Percentiles rank a stretch among this genome's conserved stretches.
These are phyloP conservation scores for Avena atlantica DNA, from an alignment of 176 grass and related monocot species.

Conservation along the genomic window DNA sequence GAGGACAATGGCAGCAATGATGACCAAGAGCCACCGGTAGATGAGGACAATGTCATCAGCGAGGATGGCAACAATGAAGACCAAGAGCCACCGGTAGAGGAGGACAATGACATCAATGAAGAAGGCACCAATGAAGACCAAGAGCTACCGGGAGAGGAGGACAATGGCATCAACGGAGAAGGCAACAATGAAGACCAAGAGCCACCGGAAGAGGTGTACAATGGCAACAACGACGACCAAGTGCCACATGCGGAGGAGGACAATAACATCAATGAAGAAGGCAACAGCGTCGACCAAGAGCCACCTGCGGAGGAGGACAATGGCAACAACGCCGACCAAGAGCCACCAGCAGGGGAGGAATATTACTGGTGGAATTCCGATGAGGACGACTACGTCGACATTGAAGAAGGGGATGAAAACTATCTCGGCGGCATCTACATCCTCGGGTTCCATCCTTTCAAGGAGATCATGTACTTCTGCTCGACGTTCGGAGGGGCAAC, in stretches of 20 bases:
- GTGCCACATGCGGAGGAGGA: neutral
- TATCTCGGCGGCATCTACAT: neutral
- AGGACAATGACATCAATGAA: no score
- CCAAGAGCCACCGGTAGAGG: neutral
- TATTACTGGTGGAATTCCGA: neutral
- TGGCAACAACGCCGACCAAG: neutral
- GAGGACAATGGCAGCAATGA: no score
- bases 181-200: no score
- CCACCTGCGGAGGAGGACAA: no score
- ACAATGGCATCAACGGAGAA: no score
- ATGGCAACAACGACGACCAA: neutral
- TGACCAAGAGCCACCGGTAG: no score
- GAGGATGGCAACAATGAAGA: neutral
- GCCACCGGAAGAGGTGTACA: no score
- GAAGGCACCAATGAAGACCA: no score
- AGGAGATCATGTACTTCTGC: neutral
- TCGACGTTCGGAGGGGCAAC: neutral
- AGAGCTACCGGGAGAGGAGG: no score
- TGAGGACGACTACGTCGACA: neutral
- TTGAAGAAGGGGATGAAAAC: neutral
- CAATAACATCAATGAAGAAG: neutral
- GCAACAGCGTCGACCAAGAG: neutral
- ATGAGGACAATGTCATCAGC: neutral
- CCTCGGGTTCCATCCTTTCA: conserved; percentile 28
- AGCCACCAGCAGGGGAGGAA: neutral